Evolutionary conservation across 371 early-diverging fungal species (phyloP).

Genomic region (Haplosporangium sp.): DNA sequence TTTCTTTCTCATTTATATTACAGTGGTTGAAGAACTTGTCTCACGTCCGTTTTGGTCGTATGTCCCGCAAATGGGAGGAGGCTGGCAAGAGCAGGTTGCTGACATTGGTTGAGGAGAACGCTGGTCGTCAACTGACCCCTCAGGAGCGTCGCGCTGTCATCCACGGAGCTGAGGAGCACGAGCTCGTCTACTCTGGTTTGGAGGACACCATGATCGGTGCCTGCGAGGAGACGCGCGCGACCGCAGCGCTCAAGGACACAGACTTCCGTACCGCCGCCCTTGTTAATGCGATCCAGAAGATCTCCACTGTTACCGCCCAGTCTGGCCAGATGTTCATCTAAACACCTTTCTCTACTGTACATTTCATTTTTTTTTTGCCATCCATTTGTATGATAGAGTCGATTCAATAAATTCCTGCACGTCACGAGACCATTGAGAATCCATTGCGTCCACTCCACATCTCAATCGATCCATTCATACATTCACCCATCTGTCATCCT

Average conservation of each 20-base stretch:
- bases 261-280: slow-evolving; percentile 91
- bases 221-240: slow-evolving; percentile 76
- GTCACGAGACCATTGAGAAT: no score
- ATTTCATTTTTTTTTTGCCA: no score
- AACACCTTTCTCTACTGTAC: slow-evolving; percentile 13
- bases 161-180: slow-evolving; percentile 92
- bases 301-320: slow-evolving; percentile 81
- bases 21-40: slow-evolving; percentile 64
- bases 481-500: no score
- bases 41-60: slow-evolving; percentile 91
- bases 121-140: slow-evolving; percentile 80
- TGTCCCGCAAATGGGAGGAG: slow-evolving; percentile 94
- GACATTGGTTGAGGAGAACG: slow-evolving; percentile 82
- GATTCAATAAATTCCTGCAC: no score
- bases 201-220: slow-evolving; percentile 92
- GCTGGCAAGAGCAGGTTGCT: slow-evolving; percentile 81
- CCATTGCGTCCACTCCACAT: no score
- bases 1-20: no score
- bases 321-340: slow-evolving; percentile 84
- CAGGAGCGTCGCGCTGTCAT: slow-evolving; percentile 83
- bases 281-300: slow-evolving; percentile 90
- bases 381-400: no score
- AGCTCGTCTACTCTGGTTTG: slow-evolving; percentile 90
- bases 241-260: slow-evolving; percentile 69
- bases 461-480: no score